phyloP scores from a whole-genome alignment of 192 early-diverging fungal genomes.

The Jimgerdemannia flammicorona region DNA sequence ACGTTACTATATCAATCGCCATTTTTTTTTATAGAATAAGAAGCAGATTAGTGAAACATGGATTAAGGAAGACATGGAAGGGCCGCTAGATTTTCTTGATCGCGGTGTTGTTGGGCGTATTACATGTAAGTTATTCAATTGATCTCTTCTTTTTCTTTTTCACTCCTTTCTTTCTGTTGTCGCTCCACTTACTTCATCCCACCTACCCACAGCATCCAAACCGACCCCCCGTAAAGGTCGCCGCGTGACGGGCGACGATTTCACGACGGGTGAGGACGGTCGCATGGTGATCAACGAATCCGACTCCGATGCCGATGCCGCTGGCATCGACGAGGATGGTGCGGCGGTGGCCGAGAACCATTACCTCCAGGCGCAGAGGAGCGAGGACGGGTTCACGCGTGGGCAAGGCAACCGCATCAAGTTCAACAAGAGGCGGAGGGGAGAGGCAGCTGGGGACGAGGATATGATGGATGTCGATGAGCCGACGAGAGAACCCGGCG shows the following conservation, averaged over 20 bases:
- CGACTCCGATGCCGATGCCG: constrained; percentile 31
- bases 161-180: background rate
- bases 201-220: constrained; percentile 18
- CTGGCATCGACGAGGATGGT: constrained; percentile 37
- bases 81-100: constrained; percentile 90
- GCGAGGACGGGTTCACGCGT: constrained; percentile 84
- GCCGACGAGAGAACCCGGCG: constrained; percentile 37
- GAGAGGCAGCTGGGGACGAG: constrained; percentile 52
- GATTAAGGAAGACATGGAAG: constrained; percentile 53
- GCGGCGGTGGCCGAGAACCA: constrained; percentile 66
- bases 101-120: constrained; percentile 59
- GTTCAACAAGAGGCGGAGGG: constrained; percentile 73
- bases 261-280: constrained; percentile 72
- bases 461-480: constrained; percentile 68
- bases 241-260: constrained; percentile 20
- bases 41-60: constrained; percentile 1
- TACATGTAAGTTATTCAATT: constrained; percentile 15
- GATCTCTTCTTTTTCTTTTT: background rate
- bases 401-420: constrained; percentile 82
- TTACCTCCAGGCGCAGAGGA: constrained; percentile 76
- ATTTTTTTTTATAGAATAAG: background rate
- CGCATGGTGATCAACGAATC: constrained; percentile 78
- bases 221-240: constrained; percentile 18
- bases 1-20: too few relatives aligned
- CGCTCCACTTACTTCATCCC: background rate